A percentile compares a stretch with the other conserved stretches of the same genome.
phyloP scores from a whole-genome alignment of 2,329 filamentous ascomycete species.

The Colletotrichum destructivum region DNA sequence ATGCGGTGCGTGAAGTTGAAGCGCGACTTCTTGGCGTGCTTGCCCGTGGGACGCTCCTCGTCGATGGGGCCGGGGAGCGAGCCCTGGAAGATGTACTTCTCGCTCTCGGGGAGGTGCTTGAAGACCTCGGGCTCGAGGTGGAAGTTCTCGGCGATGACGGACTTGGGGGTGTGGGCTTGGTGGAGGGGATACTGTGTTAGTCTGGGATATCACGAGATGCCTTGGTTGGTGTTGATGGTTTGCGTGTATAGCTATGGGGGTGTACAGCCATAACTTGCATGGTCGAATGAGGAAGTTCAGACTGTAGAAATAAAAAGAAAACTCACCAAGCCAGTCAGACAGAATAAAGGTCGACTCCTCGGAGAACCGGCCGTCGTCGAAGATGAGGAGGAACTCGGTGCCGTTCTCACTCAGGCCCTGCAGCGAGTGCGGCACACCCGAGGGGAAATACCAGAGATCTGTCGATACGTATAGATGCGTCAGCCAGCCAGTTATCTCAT shows the following conservation, averaged over 20 bases:
- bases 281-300: not conserved
- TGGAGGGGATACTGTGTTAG: constrained; percentile 36
- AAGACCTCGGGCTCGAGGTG: constrained; percentile 80
- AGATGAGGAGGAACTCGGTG: constrained; percentile 59
- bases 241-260: no score
- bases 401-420: constrained; percentile 54
- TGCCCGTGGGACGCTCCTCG: constrained; percentile 74
- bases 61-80: constrained; percentile 75
- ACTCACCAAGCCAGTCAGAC: constrained; percentile 78
- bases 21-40: constrained; percentile 76
- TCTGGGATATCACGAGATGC: no score
- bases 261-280: not conserved
- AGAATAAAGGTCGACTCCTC: constrained; percentile 80
- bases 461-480: no score
- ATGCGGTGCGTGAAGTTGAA: constrained; percentile 80
- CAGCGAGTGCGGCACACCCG: constrained; percentile 82
- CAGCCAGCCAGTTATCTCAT: no score
- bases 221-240: no score
- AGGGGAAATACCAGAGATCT: constrained; percentile 87
- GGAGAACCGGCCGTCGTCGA: constrained; percentile 66
- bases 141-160: constrained; percentile 83
- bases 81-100: constrained; percentile 86
- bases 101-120: constrained; percentile 73
- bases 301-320: not conserved
- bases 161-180: constrained; percentile 78